phyloP scores from a whole-genome alignment of 148 eudicot genomes.

The Cornus florida region DNA sequence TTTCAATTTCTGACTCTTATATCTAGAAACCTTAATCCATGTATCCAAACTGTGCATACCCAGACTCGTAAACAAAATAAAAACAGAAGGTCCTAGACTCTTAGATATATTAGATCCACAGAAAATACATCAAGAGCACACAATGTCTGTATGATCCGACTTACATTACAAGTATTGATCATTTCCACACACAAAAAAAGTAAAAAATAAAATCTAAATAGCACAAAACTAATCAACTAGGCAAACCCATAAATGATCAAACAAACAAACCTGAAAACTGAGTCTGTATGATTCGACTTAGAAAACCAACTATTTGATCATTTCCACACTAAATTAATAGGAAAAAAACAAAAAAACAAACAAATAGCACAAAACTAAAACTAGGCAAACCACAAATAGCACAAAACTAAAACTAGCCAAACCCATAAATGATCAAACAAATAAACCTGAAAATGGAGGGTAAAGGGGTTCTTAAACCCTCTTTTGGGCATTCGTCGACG shows the following conservation, averaged over 20 bases:
- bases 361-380: not conserved
- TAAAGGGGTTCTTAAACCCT: slow-evolving; percentile 80
- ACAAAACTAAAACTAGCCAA: not conserved
- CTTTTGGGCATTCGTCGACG: slow-evolving; percentile 72
- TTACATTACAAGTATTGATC: not conserved
- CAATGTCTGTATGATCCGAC: not conserved
- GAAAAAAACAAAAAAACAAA: too few species aligned
- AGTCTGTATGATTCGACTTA: not conserved
- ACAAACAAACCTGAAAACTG: slow-evolving; percentile 57
- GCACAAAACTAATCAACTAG: not conserved
- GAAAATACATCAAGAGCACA: too few species aligned
- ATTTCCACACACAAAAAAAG: not conserved
- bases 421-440: not conserved
- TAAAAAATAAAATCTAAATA: not conserved
- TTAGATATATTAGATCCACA: too few species aligned
- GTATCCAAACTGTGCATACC: too few species aligned
- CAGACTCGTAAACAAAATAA: too few species aligned
- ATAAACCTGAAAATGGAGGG: slow-evolving; percentile 71
- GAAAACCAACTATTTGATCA: too few species aligned
- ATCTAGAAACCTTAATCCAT: too few species aligned
- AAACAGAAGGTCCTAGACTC: too few species aligned
- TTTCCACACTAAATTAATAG: too few species aligned
- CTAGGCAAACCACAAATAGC: not conserved
- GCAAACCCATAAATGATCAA: not conserved
- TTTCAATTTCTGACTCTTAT: too few species aligned